Base-by-base conservation (phyloP, 345 rosid genomes). In the Euphorbia tirucalli region DNA sequence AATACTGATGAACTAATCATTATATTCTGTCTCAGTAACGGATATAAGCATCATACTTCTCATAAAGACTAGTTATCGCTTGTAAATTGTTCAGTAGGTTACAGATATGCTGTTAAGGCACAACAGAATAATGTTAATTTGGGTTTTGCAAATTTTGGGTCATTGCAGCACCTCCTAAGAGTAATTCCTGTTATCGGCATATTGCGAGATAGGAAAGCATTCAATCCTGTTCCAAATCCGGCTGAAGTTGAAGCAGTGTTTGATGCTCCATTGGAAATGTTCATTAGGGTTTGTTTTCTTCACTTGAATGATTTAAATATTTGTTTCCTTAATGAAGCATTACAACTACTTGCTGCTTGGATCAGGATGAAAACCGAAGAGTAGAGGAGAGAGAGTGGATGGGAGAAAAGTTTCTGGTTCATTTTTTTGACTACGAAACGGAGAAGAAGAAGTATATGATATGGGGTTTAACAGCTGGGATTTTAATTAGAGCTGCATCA, bases 181-280 rank as follows among this genome's bases (percentile, higher is more conserved):
- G 96, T 92, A 48, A 79, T 89, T 72, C 99, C 97, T 41, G 92
- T 95, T 56, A 80, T 95, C 68, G 97, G 97, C 73, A 85, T 95
- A 65, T 87, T 95, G 46, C 69, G 49, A 2, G 83, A 88, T 75
- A 79, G 59, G 73, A 81, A 75, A 31, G 78, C 86, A 59, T 95
- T 90, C 81, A 79, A 71, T 68, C 90, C 97, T 3, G 55, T 54
- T 35, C 96, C 92, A 75, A 92, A 88, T 81, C 89, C 91, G 48
- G 88, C 79, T 24, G 98, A 94, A 87, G 97, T 92, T 21, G 98
- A 92, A 68, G 89, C 82, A 73, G 87, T 92, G 44, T 91, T 93
- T 59, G 96, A 93, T 84, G 96, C 84, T 75, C 97, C 96, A n/a
- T 79, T 92, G 83, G 96, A 88, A 83, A 90, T 92, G 93, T 92